Conservation (phyloP, 2,329 filamentous ascomycete genomes). For the Exophiala bonariae region DNA sequence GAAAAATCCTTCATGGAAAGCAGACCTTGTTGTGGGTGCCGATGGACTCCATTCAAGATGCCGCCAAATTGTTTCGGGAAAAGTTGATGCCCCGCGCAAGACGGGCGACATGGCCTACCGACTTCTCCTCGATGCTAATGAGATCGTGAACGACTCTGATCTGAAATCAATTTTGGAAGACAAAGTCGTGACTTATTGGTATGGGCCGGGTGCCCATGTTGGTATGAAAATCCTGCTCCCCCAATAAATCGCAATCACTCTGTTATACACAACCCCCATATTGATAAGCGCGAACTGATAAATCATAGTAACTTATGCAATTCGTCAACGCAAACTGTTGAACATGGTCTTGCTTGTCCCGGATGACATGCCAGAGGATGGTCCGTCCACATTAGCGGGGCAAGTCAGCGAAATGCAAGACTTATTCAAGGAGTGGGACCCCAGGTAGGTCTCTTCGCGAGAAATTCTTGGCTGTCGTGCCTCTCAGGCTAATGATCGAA, state of each 20-base stretch:
- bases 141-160: slow-evolving; percentile 51
- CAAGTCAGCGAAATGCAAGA: slow-evolving; percentile 37
- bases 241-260: too few species aligned
- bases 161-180: slow-evolving; percentile 46
- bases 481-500: not conserved
- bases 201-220: slow-evolving; percentile 54
- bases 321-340: slow-evolving; percentile 45
- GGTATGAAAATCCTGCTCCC: slow-evolving; percentile 25
- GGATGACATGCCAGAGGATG: slow-evolving; percentile 41
- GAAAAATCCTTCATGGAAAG: slow-evolving; percentile 21
- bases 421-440: slow-evolving; percentile 36
- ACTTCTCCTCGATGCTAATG: slow-evolving; percentile 49
- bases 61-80: slow-evolving; percentile 46
- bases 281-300: not conserved
- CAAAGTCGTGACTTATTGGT: slow-evolving; percentile 56
- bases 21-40: slow-evolving; percentile 48
- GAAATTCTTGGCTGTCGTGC: too few species aligned
- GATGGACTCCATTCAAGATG: slow-evolving; percentile 49
- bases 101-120: slow-evolving; percentile 60
- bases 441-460: slow-evolving; percentile 35
- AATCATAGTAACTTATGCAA: slow-evolving; percentile 44
- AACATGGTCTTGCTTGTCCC: slow-evolving; percentile 51
- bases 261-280: not conserved
- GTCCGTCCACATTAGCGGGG: slow-evolving; percentile 31
- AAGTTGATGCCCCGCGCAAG: slow-evolving; percentile 45